phyloP scores from a whole-genome alignment of 495 filamentous ascomycete genomes.

The Neurospora sp. region DNA sequence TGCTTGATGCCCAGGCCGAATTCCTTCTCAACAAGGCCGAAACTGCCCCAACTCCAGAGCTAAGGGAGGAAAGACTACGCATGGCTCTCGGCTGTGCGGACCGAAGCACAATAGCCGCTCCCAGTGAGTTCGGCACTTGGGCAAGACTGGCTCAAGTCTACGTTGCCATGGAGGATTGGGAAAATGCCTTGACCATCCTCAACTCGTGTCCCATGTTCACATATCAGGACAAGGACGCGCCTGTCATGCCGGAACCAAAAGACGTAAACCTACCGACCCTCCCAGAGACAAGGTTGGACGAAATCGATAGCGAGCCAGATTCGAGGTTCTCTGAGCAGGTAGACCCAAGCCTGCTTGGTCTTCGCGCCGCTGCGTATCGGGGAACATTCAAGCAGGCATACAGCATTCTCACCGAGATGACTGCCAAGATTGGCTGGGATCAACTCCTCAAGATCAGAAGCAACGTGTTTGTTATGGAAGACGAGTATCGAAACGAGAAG shows the following conservation, averaged over 20 bases:
- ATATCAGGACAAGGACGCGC: slow-evolving; percentile 94
- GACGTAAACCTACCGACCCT: slow-evolving; percentile 80
- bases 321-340: slow-evolving; percentile 71
- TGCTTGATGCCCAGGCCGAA: slow-evolving; percentile 87
- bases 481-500: slow-evolving; percentile 90
- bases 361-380: slow-evolving; percentile 80
- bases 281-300: slow-evolving; percentile 83
- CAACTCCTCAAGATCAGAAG: slow-evolving; percentile 85
- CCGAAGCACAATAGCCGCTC: slow-evolving; percentile 84
- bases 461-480: slow-evolving; percentile 98
- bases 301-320: slow-evolving; percentile 83
- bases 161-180: slow-evolving; percentile 86
- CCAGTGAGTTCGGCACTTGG: slow-evolving; percentile 96
- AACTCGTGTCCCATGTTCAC: slow-evolving; percentile 99
- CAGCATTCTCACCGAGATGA: slow-evolving; percentile 85
- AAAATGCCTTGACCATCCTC: slow-evolving; percentile 83
- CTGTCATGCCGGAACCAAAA: slow-evolving; percentile 82
- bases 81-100: slow-evolving; percentile 91
- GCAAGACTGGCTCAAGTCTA: slow-evolving; percentile 89
- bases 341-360: slow-evolving; percentile 74
- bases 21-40: slow-evolving; percentile 80
- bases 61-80: slow-evolving; percentile 48
- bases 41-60: slow-evolving; percentile 33
- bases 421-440: slow-evolving; percentile 94
- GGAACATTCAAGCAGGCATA: slow-evolving; percentile 95